Evolutionary conservation across 345 rosid species (phyloP), one percentile per base, ranked within the genome.

Genomic region (Cardamine resedifolia): DNA sequence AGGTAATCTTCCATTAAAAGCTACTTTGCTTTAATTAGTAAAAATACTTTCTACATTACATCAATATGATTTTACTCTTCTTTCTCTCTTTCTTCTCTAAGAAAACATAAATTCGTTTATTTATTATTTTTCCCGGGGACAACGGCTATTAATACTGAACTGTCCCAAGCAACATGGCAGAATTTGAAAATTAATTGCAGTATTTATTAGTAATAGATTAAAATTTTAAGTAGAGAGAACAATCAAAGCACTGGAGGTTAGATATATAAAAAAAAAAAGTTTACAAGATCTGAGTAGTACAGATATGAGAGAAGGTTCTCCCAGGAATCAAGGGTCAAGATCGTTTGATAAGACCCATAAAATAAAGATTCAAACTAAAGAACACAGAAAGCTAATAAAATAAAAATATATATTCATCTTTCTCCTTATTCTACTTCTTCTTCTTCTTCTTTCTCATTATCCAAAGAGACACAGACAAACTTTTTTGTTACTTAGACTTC

Each of bases 251-350:
- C 38, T 63, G 63, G 44, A 41, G 43, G 70, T 69, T 60, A 53
- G 64, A 68, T 58, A 78, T n/a, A n/a, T n/a, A n/a, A n/a, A 10
- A 48, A 39, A 51, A 12, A 12, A 0, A 75, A 70, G 70, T 43
- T 49, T 85, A 36, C 71, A 66, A 74, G 80, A 79, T 77, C 51
- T 70, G 66, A 78, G 36, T 51, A 78, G 63, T 71, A 74, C 75
- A 86, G 77, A 84, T 64, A 61, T 77, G 81, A 87, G 92, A 92
- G 90, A 92, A 92, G 92, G 84, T 88, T 88, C 68, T 77, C 77
- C 94, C 90, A 81, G 78, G 92, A 89, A 92, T 92, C 92, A 92
- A 88, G 94, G 96, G 96, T 80, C 87, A 83, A 77, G 80, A 68
- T 83, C 84, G 77, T 82, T 89, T 86, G 87, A 82, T 58, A 71